phyloP scores from a whole-genome alignment of 2,329 filamentous ascomycete species.

The Leptographium wingfieldii region DNA sequence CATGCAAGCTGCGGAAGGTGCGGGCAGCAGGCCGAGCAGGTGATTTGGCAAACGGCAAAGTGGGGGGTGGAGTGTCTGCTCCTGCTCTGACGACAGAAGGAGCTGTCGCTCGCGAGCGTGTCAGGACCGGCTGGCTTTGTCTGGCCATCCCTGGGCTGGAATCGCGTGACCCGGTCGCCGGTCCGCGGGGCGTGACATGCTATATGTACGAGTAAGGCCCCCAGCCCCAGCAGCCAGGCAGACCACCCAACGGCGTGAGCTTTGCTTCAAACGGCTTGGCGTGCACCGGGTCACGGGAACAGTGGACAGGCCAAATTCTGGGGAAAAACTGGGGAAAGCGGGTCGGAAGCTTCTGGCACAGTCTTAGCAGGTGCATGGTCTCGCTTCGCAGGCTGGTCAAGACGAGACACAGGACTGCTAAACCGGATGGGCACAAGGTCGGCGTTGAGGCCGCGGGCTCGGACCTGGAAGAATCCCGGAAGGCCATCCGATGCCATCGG shows the following conservation, averaged over 20 bases:
- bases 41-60: background rate
- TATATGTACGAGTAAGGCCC: no score
- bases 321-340: constrained; percentile 13
- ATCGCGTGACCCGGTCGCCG: constrained; percentile 4
- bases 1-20: background rate
- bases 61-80: background rate
- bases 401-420: no score
- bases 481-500: no score
- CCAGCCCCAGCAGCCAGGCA: background rate
- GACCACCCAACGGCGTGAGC: background rate
- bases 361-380: no score
- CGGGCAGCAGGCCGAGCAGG: background rate
- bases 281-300: constrained; percentile 9
- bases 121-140: background rate
- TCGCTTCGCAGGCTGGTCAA: no score
- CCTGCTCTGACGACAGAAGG: background rate
- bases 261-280: constrained; percentile 5
- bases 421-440: no score
- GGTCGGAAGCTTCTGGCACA: background rate
- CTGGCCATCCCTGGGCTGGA: constrained; percentile 2
- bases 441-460: no score
- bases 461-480: no score
- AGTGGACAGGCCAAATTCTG: constrained; percentile 8
- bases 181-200: background rate
- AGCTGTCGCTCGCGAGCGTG: background rate